Base-by-base conservation (phyloP, 805 yeast genomes). In the Lipomyces sp. region DNA sequence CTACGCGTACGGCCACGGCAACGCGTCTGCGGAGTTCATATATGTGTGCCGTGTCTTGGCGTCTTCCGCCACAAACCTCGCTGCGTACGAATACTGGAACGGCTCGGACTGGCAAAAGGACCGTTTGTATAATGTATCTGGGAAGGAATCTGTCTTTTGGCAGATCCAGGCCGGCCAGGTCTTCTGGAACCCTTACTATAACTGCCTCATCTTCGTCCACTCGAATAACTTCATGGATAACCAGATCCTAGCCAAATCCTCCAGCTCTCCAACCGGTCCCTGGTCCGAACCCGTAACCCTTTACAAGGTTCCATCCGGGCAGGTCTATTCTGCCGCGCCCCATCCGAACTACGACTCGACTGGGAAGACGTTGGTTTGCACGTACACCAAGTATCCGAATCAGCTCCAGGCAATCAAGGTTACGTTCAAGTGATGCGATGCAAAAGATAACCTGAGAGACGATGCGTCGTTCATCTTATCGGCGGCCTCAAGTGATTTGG, bases 1-100 rank as follows among this genome's bases (percentile, higher is more conserved):
- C 29, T 55, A 55, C 32, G 58, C 58, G 58, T 55, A 55, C 58
- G 58, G 58, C 39, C 58, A 55, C 32, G 58, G 58, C 58, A 55
- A 37, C 13, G 15, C 39, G 30, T 55, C 58, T 7, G 5, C n/a
- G 18, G 45, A 33, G 29, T 55, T 13, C 50, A 45, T 55, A 15
- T 55, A 55, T 15, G 58, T 55, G 45, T 55, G 58, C 18, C 58
- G 58, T 30, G 58, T 55, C 24, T 35, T 34, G 45, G 3, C 29
- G 30, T 34, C 39, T 3, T 35, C 45, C 32, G 58, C 58, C 7
- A 55, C 58, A 15, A 35, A 13, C 15, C 29, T 55, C 30, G 30
- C 58, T 2, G 33, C 58, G 45, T 55, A 55, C 45, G 58, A 55
- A 6, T 55, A 55, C 45, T 55, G 58, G 58, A 55, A 55, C 58